A percentile compares a stretch with the other conserved stretches of the same genome.
phyloP scores from a whole-genome alignment of 2,329 filamentous ascomycete genomes.

The Aspergillus sergii region DNA sequence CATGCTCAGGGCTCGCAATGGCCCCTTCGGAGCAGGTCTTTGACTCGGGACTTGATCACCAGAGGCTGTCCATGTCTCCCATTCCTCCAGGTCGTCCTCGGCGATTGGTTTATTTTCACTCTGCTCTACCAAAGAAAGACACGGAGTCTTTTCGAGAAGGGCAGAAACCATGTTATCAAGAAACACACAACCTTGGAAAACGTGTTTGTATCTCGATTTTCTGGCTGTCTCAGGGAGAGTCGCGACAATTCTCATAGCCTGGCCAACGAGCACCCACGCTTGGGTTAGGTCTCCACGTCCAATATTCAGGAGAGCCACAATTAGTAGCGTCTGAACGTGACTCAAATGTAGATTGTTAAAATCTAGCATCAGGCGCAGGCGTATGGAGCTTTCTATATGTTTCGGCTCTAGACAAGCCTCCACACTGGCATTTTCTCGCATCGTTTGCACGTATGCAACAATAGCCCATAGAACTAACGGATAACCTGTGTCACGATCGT shows the following conservation, averaged over 20 bases:
- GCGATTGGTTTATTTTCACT: neutral
- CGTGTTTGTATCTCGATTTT: neutral
- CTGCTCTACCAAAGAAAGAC: neutral
- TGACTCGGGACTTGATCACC: neutral
- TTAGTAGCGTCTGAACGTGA: neutral
- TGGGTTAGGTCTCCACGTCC: neutral
- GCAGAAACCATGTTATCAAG: neutral
- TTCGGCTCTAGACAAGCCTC: neutral
- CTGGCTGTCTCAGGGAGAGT: neutral
- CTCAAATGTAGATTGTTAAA: neutral
- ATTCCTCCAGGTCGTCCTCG: neutral
- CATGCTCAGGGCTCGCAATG: neutral
- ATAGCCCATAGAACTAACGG: neutral
- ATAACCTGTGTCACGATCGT: neutral
- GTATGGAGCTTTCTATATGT: neutral
- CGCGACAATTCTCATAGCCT: neutral
- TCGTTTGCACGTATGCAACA: neutral
- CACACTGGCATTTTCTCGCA: neutral
- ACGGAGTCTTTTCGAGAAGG: neutral
- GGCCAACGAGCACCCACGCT: neutral
- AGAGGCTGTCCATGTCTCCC: neutral
- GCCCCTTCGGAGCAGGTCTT: neutral
- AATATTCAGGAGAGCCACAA: neutral
- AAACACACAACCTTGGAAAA: neutral
- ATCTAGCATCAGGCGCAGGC: neutral